Percentiles rank a stretch among this genome's conserved stretches.
These are phyloP conservation scores for Tirmania nivea DNA, from an alignment of 495 filamentous ascomycete species.

Conservation along the genomic window DNA sequence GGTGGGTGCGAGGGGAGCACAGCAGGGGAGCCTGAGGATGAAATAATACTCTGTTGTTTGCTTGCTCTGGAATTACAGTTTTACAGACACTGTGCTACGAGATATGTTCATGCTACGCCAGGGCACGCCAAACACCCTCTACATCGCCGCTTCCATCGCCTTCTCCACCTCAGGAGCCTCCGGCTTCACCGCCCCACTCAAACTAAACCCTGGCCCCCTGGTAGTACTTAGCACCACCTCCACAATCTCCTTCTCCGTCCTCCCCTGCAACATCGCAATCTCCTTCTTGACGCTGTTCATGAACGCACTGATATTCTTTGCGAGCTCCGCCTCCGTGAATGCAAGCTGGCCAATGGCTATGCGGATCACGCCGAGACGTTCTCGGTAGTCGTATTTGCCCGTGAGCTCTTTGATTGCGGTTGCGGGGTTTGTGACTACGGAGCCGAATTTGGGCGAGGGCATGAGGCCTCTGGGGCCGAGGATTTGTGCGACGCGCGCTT, in stretches of 20 bases:
- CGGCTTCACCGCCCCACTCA: conserved; percentile 50
- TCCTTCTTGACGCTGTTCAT: conserved; percentile 60
- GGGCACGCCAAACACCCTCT: neutral
- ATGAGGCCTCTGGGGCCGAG: conserved; percentile 79
- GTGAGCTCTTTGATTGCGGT: conserved; percentile 50
- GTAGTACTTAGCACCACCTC: conserved; percentile 93
- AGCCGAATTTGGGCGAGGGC: conserved; percentile 71
- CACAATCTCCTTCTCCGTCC: conserved; percentile 55
- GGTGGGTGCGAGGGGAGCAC: neutral
- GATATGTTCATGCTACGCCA: neutral
- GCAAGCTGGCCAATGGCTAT: conserved; percentile 77
- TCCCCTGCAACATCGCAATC: conserved; percentile 43
- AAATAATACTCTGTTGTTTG: neutral
- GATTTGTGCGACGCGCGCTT: conserved; percentile 44
- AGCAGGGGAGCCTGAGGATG: neutral
- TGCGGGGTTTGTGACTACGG: conserved; percentile 60
- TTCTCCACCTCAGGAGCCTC: neutral
- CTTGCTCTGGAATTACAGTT: neutral
- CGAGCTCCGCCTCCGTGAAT: conserved; percentile 69
- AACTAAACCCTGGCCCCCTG: conserved; percentile 59
- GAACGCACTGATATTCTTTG: conserved; percentile 62
- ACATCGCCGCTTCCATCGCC: neutral
- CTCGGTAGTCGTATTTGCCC: conserved; percentile 68
- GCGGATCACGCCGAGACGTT: conserved; percentile 62
- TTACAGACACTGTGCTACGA: neutral